A percentile compares a stretch with the other conserved stretches of the same genome.
Conservation (phyloP, 2,329 filamentous ascomycete genomes). For the Aspergillus oerlinghausenensis region DNA sequence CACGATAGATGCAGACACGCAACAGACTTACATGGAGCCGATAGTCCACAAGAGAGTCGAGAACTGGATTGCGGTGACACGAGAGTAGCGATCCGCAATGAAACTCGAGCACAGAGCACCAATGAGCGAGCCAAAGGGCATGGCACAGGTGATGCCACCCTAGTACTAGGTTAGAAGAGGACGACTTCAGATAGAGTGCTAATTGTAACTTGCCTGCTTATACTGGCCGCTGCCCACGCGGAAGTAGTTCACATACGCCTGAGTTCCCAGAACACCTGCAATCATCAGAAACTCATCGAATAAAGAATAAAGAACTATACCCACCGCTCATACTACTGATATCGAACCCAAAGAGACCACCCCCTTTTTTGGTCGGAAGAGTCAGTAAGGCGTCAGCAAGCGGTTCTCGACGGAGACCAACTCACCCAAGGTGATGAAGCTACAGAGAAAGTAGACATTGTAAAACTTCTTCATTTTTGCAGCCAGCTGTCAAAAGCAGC, state of each 20-base stretch:
- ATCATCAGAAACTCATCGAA: constrained; percentile 18
- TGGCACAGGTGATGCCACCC: constrained; percentile 36
- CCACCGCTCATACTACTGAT: constrained; percentile 31
- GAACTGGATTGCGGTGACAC: constrained; percentile 48
- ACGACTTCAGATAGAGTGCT: background rate
- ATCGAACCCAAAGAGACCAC: too few relatives aligned
- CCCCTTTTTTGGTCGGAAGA: too few relatives aligned
- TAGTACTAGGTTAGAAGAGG: constrained; percentile 11
- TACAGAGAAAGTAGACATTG: constrained; percentile 18
- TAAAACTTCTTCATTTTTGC: constrained; percentile 16
- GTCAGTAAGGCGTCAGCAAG: too few relatives aligned
- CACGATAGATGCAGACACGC: too few relatives aligned
- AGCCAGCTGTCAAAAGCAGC: background rate
- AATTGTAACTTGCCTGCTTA: constrained; percentile 10
- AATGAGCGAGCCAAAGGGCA: constrained; percentile 35
- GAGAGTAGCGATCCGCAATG: constrained; percentile 49
- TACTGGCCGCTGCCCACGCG: constrained; percentile 15
- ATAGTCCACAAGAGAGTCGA: constrained; percentile 47
- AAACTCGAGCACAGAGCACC: constrained; percentile 49
- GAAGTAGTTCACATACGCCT: constrained; percentile 17
- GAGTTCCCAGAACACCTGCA: constrained; percentile 14
- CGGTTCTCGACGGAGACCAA: background rate
- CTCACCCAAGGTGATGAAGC: constrained; percentile 17
- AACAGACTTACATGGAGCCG: constrained; percentile 10
- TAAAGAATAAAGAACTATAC: background rate